These are phyloP conservation scores for Capsicum chinense DNA, from an alignment of 257 asterid genomes.

Conservation along the genomic window DNA sequence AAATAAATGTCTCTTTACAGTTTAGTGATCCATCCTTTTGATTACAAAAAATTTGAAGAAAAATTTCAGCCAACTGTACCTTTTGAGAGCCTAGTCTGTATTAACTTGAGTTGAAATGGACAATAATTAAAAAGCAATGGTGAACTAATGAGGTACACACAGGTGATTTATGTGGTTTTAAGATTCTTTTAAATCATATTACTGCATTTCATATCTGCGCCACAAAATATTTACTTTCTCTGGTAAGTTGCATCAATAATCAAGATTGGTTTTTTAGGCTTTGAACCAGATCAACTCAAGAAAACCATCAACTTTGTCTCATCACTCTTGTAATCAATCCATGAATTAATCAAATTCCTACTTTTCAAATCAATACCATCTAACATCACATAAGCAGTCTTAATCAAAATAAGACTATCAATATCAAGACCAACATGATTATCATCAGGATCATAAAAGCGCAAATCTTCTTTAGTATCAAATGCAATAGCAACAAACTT, in stretches of 20 bases:
- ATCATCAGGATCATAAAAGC: constrained; percentile 76
- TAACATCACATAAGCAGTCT: no score
- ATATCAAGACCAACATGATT: constrained; percentile 90
- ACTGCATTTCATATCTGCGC: not conserved
- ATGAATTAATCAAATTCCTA: no score
- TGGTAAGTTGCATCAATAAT: constrained; percentile 31
- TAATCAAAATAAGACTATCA: constrained; percentile 48
- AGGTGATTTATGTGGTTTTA: not conserved
- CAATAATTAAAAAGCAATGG: no score
- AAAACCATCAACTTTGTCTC: no score
- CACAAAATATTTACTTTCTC: not conserved
- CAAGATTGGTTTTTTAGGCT: constrained; percentile 64
- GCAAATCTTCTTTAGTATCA: constrained; percentile 69
- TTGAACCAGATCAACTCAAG: not conserved
- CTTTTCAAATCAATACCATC: no score
- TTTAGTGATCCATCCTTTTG: no score
- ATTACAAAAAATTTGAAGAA: no score
- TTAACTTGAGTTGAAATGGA: no score
- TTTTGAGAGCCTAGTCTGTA: no score
- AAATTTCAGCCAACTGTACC: no score
- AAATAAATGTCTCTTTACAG: no score
- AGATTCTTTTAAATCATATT: not conserved
- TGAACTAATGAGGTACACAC: not conserved
- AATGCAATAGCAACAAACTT: constrained; percentile 82
- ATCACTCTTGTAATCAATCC: no score